Percentiles rank a stretch among this genome's conserved stretches.
These are phyloP conservation scores for Cinnamomum micranthum DNA, from an alignment of 164 flowering plant genomes.

Conservation along the genomic window DNA sequence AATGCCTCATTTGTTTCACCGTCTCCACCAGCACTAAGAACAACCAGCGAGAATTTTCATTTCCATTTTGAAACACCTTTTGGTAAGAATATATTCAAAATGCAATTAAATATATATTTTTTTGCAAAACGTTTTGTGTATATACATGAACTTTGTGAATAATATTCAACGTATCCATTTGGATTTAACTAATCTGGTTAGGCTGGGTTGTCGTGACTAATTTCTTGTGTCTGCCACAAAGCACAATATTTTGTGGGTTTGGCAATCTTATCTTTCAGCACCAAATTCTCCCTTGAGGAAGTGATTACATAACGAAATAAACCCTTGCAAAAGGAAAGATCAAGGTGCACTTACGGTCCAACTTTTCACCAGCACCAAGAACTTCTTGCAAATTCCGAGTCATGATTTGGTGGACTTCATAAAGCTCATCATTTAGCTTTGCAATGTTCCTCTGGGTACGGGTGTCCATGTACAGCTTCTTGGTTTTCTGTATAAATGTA, in stretches of 20 bases:
- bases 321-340: slow-evolving; percentile 1
- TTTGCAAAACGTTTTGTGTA: not conserved
- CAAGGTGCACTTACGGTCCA: slow-evolving; percentile 66
- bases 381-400: slow-evolving; percentile 96
- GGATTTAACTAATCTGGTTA: not conserved
- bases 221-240: not conserved
- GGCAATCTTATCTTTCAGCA: not conserved
- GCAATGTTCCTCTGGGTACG: slow-evolving; percentile 80
- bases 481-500: slow-evolving; percentile 87
- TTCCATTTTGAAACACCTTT: no score
- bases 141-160: not conserved
- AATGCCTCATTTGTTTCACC: no score
- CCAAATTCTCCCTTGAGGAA: not conserved
- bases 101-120: not conserved
- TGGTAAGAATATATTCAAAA: no score
- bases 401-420: slow-evolving; percentile 96
- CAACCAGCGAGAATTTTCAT: no score
- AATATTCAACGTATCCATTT: no score
- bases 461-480: slow-evolving; percentile 84
- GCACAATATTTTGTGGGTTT: not conserved
- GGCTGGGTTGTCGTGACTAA: not conserved
- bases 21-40: no score
- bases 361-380: slow-evolving; percentile 93
- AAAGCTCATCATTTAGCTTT: slow-evolving; percentile 87
- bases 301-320: no score